Base-by-base conservation (phyloP, 148 eudicot genomes). In the Rhododendron ferrugineum region DNA sequence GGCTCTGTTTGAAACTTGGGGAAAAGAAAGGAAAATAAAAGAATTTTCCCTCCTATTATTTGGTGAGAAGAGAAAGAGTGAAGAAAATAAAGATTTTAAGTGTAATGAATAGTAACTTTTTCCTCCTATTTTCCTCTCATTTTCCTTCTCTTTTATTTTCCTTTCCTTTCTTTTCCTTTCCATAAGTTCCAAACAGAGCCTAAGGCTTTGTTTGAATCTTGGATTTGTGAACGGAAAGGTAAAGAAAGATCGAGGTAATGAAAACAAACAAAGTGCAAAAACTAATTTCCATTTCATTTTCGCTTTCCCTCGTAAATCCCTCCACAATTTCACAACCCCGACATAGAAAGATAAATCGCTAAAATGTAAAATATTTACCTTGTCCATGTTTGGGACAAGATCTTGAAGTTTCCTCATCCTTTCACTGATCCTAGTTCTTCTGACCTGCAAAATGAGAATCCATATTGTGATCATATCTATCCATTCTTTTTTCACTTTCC, bases 321-420 rank as follows among this genome's bases (percentile, higher is more conserved):
- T 10, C 6, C 66, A 60, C n/a, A 60, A 60, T 22, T 20, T 60
- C 66, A 60, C 23, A 4, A 11, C 26, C 36, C 30, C 44, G 14
- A 68, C 36, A 28, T 68, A 13, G 15, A 64, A n/a, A 3, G 72
- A n/a, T 9, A n/a, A 2, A 62, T 11, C 23, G n/a, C 26, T 15
- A 30, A 58, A 26, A n/a, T 23, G 23, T 11, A 8, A 68, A 14
- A 74, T 4, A 13, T 83, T 66, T 90, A 96, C 98, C 97, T 96
- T 96, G 84, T 96, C 98, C 98, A 96, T 96, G 89, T 96, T 91
- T 2, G 98, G 98, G 79, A 96, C 96, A 79, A 96, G 96, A 8
- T 96, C 98, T 79, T 96, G 98, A 75, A 96, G 85, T 72, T 93
- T 96, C 89, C 94, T 92, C 95, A 96, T 96, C 68, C 96, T 87